These are phyloP conservation scores for Metschnikowia reukaufii DNA, from an alignment of 805 yeast species.

Conservation along the genomic window DNA sequence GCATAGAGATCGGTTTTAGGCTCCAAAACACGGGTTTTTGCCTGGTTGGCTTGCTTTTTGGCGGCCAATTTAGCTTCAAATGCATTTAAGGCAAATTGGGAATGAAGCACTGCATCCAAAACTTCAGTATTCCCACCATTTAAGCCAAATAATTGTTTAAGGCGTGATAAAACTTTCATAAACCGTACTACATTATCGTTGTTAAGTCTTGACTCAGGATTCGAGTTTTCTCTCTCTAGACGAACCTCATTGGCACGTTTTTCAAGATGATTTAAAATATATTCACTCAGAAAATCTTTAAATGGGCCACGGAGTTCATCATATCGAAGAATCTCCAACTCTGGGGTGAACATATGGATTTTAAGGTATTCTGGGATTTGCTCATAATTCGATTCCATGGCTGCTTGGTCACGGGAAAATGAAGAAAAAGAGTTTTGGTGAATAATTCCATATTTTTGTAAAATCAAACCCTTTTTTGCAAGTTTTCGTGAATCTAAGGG, in stretches of 20 bases:
- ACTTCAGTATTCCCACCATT: slow-evolving; percentile 21
- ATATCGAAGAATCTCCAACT: slow-evolving; percentile 14
- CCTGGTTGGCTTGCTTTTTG: slow-evolving; percentile 6
- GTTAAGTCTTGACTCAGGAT: slow-evolving; percentile 12
- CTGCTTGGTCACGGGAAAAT: not conserved
- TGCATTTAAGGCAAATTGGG: slow-evolving; percentile 13
- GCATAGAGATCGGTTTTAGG: not conserved
- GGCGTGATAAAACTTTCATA: slow-evolving; percentile 14
- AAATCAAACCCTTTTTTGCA: not conserved
- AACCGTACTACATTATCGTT: slow-evolving; percentile 12
- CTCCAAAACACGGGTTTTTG: not conserved
- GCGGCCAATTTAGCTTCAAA: slow-evolving; percentile 16
- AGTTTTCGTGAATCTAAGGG: not conserved
- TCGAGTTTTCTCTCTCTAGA: slow-evolving; percentile 7
- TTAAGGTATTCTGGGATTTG: slow-evolving; percentile 25
- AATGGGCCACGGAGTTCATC: slow-evolving; percentile 18
- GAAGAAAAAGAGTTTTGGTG: not conserved
- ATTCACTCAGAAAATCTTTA: slow-evolving; percentile 7
- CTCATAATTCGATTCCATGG: slow-evolving; percentile 7
- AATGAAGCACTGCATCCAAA: slow-evolving; percentile 18
- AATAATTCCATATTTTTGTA: not conserved
- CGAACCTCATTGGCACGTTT: slow-evolving; percentile 14
- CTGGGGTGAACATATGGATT: slow-evolving; percentile 21
- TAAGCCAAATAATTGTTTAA: slow-evolving; percentile 13
- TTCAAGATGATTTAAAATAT: slow-evolving; percentile 12